These are phyloP conservation scores for Diaporthe aspalathi DNA, from an alignment of 2,329 filamentous ascomycete genomes.

Conservation along the genomic window DNA sequence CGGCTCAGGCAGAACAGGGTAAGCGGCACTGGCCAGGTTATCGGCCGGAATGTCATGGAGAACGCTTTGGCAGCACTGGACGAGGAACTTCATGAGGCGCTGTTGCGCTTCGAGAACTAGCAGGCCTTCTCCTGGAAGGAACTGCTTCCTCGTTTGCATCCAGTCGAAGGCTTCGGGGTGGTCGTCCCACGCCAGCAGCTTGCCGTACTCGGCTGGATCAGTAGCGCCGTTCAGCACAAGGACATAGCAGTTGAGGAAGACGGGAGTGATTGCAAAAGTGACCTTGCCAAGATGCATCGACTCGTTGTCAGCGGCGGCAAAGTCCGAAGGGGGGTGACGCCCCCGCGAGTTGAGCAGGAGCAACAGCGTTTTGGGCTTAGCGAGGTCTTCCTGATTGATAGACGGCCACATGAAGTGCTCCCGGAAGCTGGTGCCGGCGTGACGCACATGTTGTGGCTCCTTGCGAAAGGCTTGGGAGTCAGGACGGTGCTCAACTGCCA, in stretches of 20 bases:
- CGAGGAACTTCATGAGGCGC: too few species aligned
- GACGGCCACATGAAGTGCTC: conserved; percentile 62
- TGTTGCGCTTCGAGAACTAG: too few species aligned
- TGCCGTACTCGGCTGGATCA: conserved; percentile 49
- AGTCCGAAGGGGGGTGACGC: conserved; percentile 57
- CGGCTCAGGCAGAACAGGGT: too few species aligned
- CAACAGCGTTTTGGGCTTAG: conserved; percentile 54
- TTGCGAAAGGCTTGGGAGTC: conserved; percentile 60
- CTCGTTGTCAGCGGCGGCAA: conserved; percentile 58
- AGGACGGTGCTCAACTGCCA: conserved; percentile 62
- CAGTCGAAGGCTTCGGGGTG: conserved; percentile 53
- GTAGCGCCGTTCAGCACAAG: conserved; percentile 50
- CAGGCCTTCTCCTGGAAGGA: too few species aligned
- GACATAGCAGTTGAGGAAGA: conserved; percentile 48
- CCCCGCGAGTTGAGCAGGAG: conserved; percentile 65
- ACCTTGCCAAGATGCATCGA: conserved; percentile 48
- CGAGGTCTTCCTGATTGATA: conserved; percentile 69
- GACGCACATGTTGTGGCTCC: conserved; percentile 38
- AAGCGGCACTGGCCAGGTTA: too few species aligned
- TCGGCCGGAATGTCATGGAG: too few species aligned
- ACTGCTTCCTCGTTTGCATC: conserved; percentile 51
- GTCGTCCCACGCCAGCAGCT: conserved; percentile 49
- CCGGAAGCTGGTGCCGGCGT: too few species aligned
- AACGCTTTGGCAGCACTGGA: too few species aligned
- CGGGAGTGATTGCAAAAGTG: conserved; percentile 42